Base-by-base conservation (phyloP, 106 monocot genomes). In the Gastrodia elata region DNA sequence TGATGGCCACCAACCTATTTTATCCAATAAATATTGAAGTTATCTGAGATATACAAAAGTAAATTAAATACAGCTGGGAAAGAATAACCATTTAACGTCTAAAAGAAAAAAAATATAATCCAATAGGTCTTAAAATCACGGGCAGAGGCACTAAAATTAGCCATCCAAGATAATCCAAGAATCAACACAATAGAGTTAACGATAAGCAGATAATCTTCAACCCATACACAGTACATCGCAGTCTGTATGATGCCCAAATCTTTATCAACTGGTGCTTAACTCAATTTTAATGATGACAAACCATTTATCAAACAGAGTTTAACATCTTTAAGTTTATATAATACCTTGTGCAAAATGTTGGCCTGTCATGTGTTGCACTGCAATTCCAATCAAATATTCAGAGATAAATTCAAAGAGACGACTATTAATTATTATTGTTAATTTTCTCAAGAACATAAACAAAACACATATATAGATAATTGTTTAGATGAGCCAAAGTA, bases 1-100 rank as follows among this genome's bases (percentile, higher is more conserved):
- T 97, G 93, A 81, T 93, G 97, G 8, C 90, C 84, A 30, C 88
- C 90, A 72, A 72, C 65, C 96, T 96, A 72, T 33, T 22, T 14
- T 71, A 73, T 32, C 22, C 38, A 64, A 80, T 20, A 74, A 32
- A 34, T 16, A 20, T 9, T 20, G 28, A 15, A 2, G 16, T 30
- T 26, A 52, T n/a, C 18, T 4, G 18, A 52, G 20, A 40, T n/a
- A n/a, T n/a, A n/a, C n/a, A n/a, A 8, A 39, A 64, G 16, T 10
- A 44, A 44, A 44, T 5, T n/a, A 52, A 22, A 52, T 5, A n/a
- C 48, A 48, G 48, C 0, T 15, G 48, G 48, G 48, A 48, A 18
- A 48, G 48, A 48, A 48, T 11, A 48, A 0, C 11, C 16, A n/a
- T 18, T 48, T 48, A n/a, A n/a, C n/a, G n/a, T n/a, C n/a, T n/a